Evolutionary conservation across 495 filamentous ascomycete species (phyloP), one percentile per base, ranked within the genome.

Genomic region (Halenospora varia): DNA sequence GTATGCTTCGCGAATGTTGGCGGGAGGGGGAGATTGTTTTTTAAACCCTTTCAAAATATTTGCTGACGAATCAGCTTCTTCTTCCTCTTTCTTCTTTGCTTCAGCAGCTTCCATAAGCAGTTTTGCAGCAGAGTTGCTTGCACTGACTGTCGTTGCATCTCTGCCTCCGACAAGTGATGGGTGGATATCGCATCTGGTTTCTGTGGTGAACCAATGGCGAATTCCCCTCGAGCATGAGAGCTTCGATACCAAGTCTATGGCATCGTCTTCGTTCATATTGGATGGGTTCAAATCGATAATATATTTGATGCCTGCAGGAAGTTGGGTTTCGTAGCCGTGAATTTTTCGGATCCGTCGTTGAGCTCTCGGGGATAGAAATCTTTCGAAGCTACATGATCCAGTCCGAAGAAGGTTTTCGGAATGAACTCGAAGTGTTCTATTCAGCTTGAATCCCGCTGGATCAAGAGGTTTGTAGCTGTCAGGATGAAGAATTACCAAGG

Each of bases 271-370:
- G 1, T 13, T 35, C 29, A 35, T 4, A 35, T 68, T 66, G 0
- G 76, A 71, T 11, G 79, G 79, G 8, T 78, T 81, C 18, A 82
- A 64, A 57, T 83, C 79, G 25, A 83, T 54, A 10, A 81, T 64
- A 58, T 76, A 82, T 54, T 75, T 73, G 55, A 82, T 70, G 0
- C 70, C 69, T 0, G 48, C 22, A 0, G 74, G 73, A 15, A 77
- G 23, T 25, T 44, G 23, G 8, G 26, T 22, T 10, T 1, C 26
- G 53, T 25, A 55, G 3, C 46, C 29, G 6, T 24, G 22, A 2
- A 15, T 2, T 40, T 18, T 41, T n/a, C 75, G 71, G 1, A 53
- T 55, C 24, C 65, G 61, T 26, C 44, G 62, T 51, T 72, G 70
- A 19, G 20, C 19, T 11, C 62, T 62, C 9, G 72, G 69, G 15